These are phyloP conservation scores for Annona cherimola DNA, from an alignment of 164 flowering plant species.

Conservation along the genomic window DNA sequence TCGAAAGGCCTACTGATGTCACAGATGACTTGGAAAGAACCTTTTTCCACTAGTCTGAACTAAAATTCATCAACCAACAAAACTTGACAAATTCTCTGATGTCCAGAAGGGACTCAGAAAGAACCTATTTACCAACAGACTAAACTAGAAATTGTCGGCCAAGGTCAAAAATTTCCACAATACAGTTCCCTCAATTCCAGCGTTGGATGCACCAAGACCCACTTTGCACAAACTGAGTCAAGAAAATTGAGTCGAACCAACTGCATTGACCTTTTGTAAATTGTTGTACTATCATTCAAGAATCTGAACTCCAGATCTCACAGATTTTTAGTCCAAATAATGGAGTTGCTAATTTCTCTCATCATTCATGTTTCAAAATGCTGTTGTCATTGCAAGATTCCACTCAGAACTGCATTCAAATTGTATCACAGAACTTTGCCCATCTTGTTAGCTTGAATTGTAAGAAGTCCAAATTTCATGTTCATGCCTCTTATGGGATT, in stretches of 20 bases:
- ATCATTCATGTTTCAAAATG: not conserved
- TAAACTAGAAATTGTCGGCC: not conserved
- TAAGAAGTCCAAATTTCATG: conserved; percentile 34
- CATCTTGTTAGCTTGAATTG: conserved; percentile 17
- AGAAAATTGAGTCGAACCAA: not conserved
- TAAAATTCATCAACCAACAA: too few relatives aligned
- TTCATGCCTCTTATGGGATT: conserved; percentile 22
- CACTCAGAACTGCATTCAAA: not conserved
- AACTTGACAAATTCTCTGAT: not conserved
- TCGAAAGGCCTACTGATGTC: too few relatives aligned
- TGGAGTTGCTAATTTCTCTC: not conserved
- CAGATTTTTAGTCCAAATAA: too few relatives aligned
- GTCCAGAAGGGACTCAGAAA: not conserved
- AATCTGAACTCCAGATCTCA: too few relatives aligned
- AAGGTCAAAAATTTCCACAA: not conserved
- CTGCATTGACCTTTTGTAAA: not conserved
- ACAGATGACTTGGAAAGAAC: too few relatives aligned
- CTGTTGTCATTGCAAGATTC: not conserved
- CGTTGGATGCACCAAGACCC: not conserved
- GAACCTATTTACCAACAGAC: not conserved
- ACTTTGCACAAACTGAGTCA: not conserved
- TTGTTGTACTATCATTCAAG: too few relatives aligned
- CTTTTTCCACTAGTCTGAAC: too few relatives aligned
- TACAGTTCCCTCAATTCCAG: not conserved
- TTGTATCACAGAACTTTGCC: conserved; percentile 10